Percentiles rank a stretch among this genome's conserved stretches.
Conservation (phyloP, 345 rosid genomes). For the Psidium friedrichsthalianum region DNA sequence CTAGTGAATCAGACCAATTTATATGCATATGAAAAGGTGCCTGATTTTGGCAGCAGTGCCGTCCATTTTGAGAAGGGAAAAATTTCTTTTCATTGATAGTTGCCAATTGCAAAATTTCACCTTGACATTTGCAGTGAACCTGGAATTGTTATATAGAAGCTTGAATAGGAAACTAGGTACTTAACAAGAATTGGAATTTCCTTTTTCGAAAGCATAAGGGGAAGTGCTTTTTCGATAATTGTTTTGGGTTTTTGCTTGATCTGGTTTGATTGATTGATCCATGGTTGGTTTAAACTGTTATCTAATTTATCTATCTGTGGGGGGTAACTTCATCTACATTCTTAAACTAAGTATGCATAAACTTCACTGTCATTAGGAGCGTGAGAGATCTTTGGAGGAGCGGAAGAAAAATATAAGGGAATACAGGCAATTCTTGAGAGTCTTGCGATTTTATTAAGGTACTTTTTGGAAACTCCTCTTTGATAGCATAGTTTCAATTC, state of each 20-base stretch:
- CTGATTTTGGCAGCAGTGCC: not conserved
- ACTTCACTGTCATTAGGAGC: constrained; percentile 33
- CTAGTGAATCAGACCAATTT: not conserved
- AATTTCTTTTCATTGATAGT: not conserved
- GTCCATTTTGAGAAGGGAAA: not conserved
- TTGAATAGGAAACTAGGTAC: not conserved
- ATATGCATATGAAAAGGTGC: not conserved
- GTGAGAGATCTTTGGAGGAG: constrained; percentile 58
- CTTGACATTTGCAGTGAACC: not conserved
- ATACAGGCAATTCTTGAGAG: constrained; percentile 70
- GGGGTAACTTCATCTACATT: not conserved
- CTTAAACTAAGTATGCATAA: not conserved
- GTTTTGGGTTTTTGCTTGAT: not conserved
- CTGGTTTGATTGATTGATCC: not conserved
- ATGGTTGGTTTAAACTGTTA: not conserved
- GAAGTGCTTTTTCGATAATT: not conserved
- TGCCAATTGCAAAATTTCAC: not conserved
- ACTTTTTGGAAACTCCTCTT: not conserved
- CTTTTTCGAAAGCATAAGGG: not conserved
- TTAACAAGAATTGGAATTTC: not conserved
- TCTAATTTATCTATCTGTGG: not conserved
- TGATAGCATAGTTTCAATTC: not conserved
- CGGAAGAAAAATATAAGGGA: constrained; percentile 59
- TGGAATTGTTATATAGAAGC: not conserved
- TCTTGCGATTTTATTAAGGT: constrained; percentile 95